phyloP scores from a whole-genome alignment of 2,329 filamentous ascomycete species.

The Raffaelea ambrosiae region DNA sequence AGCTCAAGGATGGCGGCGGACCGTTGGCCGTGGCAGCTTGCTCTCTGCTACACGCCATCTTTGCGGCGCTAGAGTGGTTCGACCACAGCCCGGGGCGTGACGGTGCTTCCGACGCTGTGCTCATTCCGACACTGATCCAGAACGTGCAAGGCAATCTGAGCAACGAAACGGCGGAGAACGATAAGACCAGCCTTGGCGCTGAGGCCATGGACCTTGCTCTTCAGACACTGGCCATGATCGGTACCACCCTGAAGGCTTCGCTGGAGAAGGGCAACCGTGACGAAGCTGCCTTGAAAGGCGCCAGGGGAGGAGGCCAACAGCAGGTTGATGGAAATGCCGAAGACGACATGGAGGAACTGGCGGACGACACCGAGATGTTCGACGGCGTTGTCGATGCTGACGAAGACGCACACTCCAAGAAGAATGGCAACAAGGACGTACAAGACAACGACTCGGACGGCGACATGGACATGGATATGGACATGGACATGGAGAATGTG shows the following conservation, averaged over 20 bases:
- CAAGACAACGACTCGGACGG: conserved; percentile 21
- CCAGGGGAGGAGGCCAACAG: conserved; percentile 28
- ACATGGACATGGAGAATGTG: conserved; percentile 57
- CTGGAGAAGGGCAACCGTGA: conserved; percentile 34
- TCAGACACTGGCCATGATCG: conserved; percentile 57
- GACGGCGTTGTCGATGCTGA: conserved; percentile 22
- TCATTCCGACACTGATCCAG: conserved; percentile 36
- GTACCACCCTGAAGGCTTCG: conserved; percentile 46
- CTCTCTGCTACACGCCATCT: conserved; percentile 55
- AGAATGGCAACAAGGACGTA: conserved; percentile 24
- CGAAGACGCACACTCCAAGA: conserved; percentile 21
- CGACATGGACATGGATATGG: conserved; percentile 8
- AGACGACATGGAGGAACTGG: conserved; percentile 26
- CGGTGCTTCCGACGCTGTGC: conserved; percentile 39
- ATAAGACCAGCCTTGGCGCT: not conserved
- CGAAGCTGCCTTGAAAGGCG: conserved; percentile 27
- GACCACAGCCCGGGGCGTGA: conserved; percentile 40
- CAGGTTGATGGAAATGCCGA: conserved; percentile 16
- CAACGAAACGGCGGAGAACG: not conserved
- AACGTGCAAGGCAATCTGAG: conserved; percentile 12
- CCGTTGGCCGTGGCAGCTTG: conserved; percentile 48
- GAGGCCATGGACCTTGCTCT: conserved; percentile 47
- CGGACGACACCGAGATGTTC: conserved; percentile 46
- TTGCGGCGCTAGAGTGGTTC: conserved; percentile 43
- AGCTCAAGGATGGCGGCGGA: conserved; percentile 37